phyloP scores from a whole-genome alignment of 2,329 filamentous ascomycete genomes.

The Onygena corvina region DNA sequence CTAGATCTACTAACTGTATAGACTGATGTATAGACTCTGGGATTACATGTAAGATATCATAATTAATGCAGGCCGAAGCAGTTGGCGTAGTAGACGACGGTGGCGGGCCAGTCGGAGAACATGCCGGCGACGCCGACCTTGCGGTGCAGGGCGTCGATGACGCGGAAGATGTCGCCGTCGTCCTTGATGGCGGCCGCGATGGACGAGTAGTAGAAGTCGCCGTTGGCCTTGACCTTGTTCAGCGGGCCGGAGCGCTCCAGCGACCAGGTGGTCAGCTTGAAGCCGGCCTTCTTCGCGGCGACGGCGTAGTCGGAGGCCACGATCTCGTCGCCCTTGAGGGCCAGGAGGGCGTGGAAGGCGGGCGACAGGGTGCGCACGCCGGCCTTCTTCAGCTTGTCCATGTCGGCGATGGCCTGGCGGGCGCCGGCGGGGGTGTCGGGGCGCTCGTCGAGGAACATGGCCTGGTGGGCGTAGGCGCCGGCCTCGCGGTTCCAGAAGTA shows the following conservation, averaged over 20 bases:
- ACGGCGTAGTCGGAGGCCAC: conserved; percentile 52
- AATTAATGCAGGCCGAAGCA: conserved; percentile 50
- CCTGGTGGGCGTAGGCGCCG: conserved; percentile 49
- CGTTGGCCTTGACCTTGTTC: conserved; percentile 38
- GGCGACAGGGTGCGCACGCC: conserved; percentile 54
- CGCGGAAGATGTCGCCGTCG: conserved; percentile 54
- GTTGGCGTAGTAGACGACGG: conserved; percentile 59
- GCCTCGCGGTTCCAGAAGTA: conserved; percentile 55
- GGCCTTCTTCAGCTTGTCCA: conserved; percentile 44
- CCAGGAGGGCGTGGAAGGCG: conserved; percentile 50
- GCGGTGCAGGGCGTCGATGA: conserved; percentile 52
- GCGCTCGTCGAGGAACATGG: conserved; percentile 53
- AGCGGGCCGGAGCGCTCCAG: conserved; percentile 55
- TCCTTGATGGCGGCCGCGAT: conserved; percentile 45
- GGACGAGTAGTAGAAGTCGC: conserved; percentile 43
- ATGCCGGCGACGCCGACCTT: conserved; percentile 51
- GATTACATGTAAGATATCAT: too few species aligned
- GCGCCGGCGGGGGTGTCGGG: conserved; percentile 44
- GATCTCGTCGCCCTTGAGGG: conserved; percentile 36
- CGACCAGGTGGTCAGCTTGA: conserved; percentile 57
- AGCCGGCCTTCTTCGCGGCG: conserved; percentile 47
- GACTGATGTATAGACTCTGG: too few species aligned
- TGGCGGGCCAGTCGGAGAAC: conserved; percentile 59
- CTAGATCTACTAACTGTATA: too few species aligned
- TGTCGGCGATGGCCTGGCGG: conserved; percentile 43